These are phyloP conservation scores for Inonotus obliquus DNA, from an alignment of 1,284 basidiomycete genomes.

Conservation along the genomic window DNA sequence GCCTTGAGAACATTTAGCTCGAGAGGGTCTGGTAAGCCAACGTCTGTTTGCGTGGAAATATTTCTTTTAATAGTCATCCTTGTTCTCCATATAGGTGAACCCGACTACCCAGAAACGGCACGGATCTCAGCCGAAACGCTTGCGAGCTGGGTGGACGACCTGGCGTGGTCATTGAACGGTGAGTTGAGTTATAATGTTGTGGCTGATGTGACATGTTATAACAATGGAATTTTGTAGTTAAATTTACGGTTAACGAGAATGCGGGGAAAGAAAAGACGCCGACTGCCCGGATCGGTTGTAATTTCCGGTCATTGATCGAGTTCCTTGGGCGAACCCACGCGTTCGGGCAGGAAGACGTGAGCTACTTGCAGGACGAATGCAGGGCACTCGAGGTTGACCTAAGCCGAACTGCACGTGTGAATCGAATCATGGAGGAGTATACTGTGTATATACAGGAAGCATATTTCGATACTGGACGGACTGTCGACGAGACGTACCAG, in stretches of 20 bases:
- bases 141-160: conserved; percentile 17
- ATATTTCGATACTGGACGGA: conserved; percentile 17
- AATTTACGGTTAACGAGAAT: conserved; percentile 18
- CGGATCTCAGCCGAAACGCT: conserved; percentile 18
- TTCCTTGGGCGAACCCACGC: conserved; percentile 9
- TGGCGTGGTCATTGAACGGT: conserved; percentile 20
- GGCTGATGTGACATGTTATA: not conserved
- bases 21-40: conserved; percentile 13
- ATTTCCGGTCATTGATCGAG: conserved; percentile 16
- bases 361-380: conserved; percentile 16
- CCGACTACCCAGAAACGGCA: conserved; percentile 18
- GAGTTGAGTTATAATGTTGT: not conserved
- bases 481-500: conserved; percentile 18
- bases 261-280: conserved; percentile 10
- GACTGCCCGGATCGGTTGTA: conserved; percentile 14
- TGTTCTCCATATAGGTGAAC: conserved; percentile 6
- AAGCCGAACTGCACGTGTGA: conserved; percentile 16
- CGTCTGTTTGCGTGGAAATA: too few species aligned
- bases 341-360: conserved; percentile 5
- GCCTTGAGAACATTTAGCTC: conserved; percentile 16
- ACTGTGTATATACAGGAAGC: conserved; percentile 18
- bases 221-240: conserved; percentile 4
- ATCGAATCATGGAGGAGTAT: conserved; percentile 20
- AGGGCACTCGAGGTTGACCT: conserved; percentile 15
- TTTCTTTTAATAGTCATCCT: too few species aligned